Base-by-base conservation (phyloP, 2,329 filamentous ascomycete species). In the Fusarium sp. region DNA sequence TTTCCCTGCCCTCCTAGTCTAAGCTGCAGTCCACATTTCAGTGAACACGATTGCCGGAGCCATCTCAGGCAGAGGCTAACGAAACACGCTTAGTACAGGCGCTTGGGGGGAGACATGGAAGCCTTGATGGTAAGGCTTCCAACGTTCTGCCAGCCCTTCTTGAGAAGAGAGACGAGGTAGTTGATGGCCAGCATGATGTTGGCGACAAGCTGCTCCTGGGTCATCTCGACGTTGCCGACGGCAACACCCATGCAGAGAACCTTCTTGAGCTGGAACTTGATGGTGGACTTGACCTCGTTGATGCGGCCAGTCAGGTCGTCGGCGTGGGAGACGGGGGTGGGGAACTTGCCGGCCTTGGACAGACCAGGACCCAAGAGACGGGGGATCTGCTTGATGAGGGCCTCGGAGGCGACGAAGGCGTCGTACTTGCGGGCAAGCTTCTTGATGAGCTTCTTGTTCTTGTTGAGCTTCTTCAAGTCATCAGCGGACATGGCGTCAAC, bases 401-500 rank as follows among this genome's bases (percentile, higher is more conserved):
- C 89, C 84, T 99, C 96, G 84, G 95, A 98, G 84, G 96, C 93
- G 84, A 99, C 87, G 89, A 99, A 99, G 80, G 96, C 96, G 87
- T 99, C 96, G 92, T 99, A 98, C 91, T 99, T 99, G 92, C 95
- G 94, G 76, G 96, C 96, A 78, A 99, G 93, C 93, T 99, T 99
- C 94, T 99, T 99, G 92, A 99, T 98, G 83, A 98, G 92, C 93
- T 99, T 99, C 94, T 99, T 98, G 94, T 99, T 99, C 94, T 99
- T 99, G 93, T 99, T 99, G 80, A 99, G 94, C 93, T 99, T 99
- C 94, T 99, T 99, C 88, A 99, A 88, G 87, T 99, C 96, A 82
- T 99, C 96, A 78, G 94, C 87, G 82, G 94, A 97, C 96, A 98
- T 98, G 88, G 95, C 94, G 84, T 99, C 96, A 80, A 98, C 91